Conservation (phyloP, 768 basidiomycete species). For the Dioszegia aurantiaca region DNA sequence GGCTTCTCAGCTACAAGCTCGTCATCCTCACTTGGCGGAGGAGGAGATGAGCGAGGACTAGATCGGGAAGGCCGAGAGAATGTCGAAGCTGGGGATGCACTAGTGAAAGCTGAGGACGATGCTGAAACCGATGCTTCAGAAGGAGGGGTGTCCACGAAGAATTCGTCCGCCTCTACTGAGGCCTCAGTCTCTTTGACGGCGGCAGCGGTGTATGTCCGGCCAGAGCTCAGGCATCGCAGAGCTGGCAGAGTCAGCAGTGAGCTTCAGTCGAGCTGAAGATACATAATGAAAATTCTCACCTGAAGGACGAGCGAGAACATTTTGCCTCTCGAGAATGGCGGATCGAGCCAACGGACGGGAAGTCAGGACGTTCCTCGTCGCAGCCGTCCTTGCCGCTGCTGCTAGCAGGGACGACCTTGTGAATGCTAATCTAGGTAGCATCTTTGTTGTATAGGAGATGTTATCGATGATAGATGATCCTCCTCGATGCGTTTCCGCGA, state of each 20-base stretch:
- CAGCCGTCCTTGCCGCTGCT: background rate
- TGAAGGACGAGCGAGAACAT: conserved; percentile 4
- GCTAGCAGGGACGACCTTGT: conserved; percentile 1
- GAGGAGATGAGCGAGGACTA: background rate
- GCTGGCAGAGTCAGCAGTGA: background rate
- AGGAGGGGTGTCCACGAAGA: background rate
- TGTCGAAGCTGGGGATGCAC: background rate
- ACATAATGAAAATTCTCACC: background rate
- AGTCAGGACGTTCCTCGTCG: background rate
- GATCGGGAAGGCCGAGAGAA: background rate
- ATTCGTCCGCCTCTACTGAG: conserved; percentile 9
- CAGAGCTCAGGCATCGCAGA: conserved; percentile 4
- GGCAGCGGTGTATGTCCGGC: conserved; percentile 9
- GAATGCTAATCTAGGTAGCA: conserved; percentile 11
- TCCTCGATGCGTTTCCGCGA: background rate
- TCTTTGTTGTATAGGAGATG: background rate
- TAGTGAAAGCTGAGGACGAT: background rate
- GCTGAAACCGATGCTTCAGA: background rate
- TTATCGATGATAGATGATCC: background rate
- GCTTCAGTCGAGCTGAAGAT: background rate
- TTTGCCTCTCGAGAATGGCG: conserved; percentile 1
- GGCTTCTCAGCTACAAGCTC: background rate
- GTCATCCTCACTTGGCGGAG: background rate
- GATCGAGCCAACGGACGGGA: conserved; percentile 1
- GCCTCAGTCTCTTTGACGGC: conserved; percentile 10